These are phyloP conservation scores for Phytophthora cryptogea DNA, from an alignment of 352 stramenopile genomes.

Conservation along the genomic window DNA sequence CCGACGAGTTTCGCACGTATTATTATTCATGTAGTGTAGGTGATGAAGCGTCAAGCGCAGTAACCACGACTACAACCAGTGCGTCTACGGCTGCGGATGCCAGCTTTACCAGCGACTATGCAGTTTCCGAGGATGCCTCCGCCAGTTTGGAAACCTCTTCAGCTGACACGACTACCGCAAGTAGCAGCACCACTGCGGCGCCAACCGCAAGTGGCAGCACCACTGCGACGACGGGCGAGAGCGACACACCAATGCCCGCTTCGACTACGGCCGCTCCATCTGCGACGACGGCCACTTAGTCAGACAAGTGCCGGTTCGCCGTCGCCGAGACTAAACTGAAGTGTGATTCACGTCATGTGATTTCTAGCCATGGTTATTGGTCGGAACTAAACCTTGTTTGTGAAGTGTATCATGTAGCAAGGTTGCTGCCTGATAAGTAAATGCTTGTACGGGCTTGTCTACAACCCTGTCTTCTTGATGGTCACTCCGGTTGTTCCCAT, in stretches of 20 bases:
- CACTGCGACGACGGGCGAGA: background rate
- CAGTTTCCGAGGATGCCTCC: slow-evolving; percentile 22
- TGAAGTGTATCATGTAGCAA: slow-evolving; percentile 5
- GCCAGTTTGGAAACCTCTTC: slow-evolving; percentile 4
- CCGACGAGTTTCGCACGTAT: background rate
- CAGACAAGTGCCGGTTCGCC: too few relatives aligned
- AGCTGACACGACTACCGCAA: background rate
- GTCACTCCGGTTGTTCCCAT: background rate
- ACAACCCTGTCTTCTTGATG: background rate
- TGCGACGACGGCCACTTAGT: background rate
- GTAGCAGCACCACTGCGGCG: background rate
- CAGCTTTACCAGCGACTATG: slow-evolving; percentile 26
- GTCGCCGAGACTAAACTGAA: too few relatives aligned
- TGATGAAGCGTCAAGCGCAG: slow-evolving; percentile 11
- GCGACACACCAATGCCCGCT: background rate
- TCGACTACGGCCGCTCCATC: background rate
- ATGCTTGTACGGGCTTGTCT: background rate
- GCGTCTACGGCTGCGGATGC: slow-evolving; percentile 17
- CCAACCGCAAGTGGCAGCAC: background rate
- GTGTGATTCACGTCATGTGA: background rate
- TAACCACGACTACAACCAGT: slow-evolving; percentile 3
- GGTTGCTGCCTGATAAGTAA: too few relatives aligned
- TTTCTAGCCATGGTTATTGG: background rate
- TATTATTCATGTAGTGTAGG: too few relatives aligned
- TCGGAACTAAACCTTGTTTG: slow-evolving; percentile 1